phyloP scores from a whole-genome alignment of 2,329 filamentous ascomycete species.

The Cladorrhinum sp. region DNA sequence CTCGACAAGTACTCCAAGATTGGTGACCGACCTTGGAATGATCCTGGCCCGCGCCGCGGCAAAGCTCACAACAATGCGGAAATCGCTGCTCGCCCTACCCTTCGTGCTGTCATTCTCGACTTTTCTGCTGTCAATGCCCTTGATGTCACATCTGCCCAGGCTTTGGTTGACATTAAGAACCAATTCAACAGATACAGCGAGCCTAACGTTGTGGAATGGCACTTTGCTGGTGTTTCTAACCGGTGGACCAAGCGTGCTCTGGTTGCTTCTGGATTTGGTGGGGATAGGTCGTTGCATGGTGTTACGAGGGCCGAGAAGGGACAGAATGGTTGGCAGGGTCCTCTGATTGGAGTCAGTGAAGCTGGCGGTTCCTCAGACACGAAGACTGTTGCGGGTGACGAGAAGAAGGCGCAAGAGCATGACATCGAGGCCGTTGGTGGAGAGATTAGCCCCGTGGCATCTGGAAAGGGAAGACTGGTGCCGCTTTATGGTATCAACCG shows the following conservation, averaged over 20 bases:
- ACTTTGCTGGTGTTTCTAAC: slow-evolving; percentile 54
- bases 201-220: slow-evolving; percentile 49
- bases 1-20: slow-evolving; percentile 36
- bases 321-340: slow-evolving; percentile 12
- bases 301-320: not conserved
- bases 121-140: slow-evolving; percentile 56
- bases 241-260: slow-evolving; percentile 58
- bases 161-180: slow-evolving; percentile 53
- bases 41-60: slow-evolving; percentile 43
- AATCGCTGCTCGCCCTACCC: slow-evolving; percentile 39
- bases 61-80: slow-evolving; percentile 33
- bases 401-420: slow-evolving; percentile 6
- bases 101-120: slow-evolving; percentile 56
- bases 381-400: not conserved
- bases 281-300: slow-evolving; percentile 18
- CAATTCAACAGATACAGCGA: slow-evolving; percentile 52
- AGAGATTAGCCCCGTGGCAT: slow-evolving; percentile 25
- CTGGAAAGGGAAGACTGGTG: slow-evolving; percentile 20
- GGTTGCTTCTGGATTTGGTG: slow-evolving; percentile 55
- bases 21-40: slow-evolving; percentile 54
- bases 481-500: slow-evolving; percentile 42
- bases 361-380: not conserved
- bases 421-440: slow-evolving; percentile 20
- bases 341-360: slow-evolving; percentile 21
- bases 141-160: slow-evolving; percentile 57